Evolutionary conservation across 1,284 basidiomycete genomes (phyloP), one percentile per base, ranked within the genome.

Genomic region (Marasmius fiardii): DNA sequence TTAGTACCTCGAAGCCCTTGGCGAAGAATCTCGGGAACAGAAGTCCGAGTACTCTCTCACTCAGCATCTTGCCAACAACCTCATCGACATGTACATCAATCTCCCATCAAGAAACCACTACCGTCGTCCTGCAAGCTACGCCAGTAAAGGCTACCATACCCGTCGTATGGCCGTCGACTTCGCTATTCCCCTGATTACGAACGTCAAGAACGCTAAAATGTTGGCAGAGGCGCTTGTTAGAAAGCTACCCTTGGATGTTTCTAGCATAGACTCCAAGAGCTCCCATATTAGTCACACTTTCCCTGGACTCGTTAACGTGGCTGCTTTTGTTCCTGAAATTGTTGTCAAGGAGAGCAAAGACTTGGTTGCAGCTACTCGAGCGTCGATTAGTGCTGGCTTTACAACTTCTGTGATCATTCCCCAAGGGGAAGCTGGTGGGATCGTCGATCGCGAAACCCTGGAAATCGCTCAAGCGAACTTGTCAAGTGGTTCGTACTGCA

Each of bases 141-240:
- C 94, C 55, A 98, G 94, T 70, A 96, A 97, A 73, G 97, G 96
- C 11, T 99, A 99, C 74, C 86, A 88, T 60, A 96, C 95, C 31
- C 92, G 97, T 69, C 91, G 96, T 62, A 95, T 98, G 92, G 96
- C 97, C n/a, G 96, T 99, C 61, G 96, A 99, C 74, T 98, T 96
- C 67, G 95, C 95, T 33, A 89, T 99, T 37, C 96, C 97, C 0
- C 80, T 99, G 53, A 95, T 99, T 70, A 99, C 96, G 57, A 99
- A 99, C 70, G 92, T 99, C 75, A 99, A 99, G 80, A 95, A 95
- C 69, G 97, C 97, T 60, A 99, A 99, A 75, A 82, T 99, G 67
- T 85, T 99, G 51, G 91, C 94, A 39, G 95, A 99, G 73, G 97
- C 96, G 2, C 83, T 99, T 57, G 90, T 98, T 58, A 86, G 94